phyloP scores from a whole-genome alignment of 208 protist genomes.

The Wallacemonas rigidus region DNA sequence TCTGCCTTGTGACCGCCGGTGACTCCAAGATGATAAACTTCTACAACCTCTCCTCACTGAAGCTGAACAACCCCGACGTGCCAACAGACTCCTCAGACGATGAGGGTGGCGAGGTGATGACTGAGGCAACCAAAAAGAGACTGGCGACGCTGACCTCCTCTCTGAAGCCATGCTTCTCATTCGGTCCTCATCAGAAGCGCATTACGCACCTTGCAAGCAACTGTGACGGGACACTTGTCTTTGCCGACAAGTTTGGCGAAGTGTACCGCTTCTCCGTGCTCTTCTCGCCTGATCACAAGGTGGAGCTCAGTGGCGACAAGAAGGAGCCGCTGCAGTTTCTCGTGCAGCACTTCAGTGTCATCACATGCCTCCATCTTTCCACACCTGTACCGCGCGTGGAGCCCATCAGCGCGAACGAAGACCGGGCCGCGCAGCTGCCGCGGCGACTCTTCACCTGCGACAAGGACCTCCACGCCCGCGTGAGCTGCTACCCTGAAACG shows the following conservation, averaged over 20 bases:
- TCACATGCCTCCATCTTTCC: constrained; percentile 68
- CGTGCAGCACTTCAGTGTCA: constrained; percentile 87
- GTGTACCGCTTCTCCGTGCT: constrained; percentile 69
- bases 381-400: constrained; percentile 49
- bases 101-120: constrained; percentile 11
- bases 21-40: constrained; percentile 83
- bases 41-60: constrained; percentile 58
- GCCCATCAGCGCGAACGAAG: constrained; percentile 28
- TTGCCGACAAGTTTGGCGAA: constrained; percentile 91
- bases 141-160: constrained; percentile 26
- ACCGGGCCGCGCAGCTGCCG: constrained; percentile 24
- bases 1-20: constrained; percentile 74
- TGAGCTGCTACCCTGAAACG: constrained; percentile 80
- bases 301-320: constrained; percentile 50
- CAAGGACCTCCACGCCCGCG: constrained; percentile 77
- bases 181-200: constrained; percentile 83
- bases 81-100: constrained; percentile 28
- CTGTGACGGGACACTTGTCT: constrained; percentile 68
- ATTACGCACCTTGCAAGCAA: constrained; percentile 66
- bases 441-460: constrained; percentile 84
- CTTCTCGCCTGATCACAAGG: constrained; percentile 51
- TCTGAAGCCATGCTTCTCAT: constrained; percentile 56
- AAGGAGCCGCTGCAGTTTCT: constrained; percentile 51
- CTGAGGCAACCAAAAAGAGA: constrained; percentile 19
- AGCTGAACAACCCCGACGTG: constrained; percentile 39